Base-by-base conservation (phyloP, 2,329 filamentous ascomycete species). In the Dothiorella sarmentorum region DNA sequence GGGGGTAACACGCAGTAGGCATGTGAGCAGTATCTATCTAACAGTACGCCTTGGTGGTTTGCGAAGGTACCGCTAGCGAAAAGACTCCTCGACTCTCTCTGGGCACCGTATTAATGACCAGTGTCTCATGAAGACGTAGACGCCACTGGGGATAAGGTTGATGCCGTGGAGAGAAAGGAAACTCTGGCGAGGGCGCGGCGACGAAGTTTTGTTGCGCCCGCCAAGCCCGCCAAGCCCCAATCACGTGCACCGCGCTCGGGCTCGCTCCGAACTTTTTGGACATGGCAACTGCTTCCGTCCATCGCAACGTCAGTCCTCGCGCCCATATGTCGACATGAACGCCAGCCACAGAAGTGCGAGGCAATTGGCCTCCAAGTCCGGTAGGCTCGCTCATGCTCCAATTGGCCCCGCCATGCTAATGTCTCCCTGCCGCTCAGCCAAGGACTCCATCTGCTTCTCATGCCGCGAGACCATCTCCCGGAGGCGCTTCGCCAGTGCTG, bases 21-120 rank as follows among this genome's bases (percentile, higher is more conserved):
- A 82, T 96, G 90, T 96, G 75, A 82, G 88, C 90, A 91, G 86
- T 85, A 85, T 84, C 91, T 96, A 96, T 96, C 91, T 96, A 96
- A 93, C 91, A 82, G 88, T 86, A 87, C 84, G 82, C 89, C 87
- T 89, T 90, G 49, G 35, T 38, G 85, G 76, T 71, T 74, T 72
- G 77, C 77, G 84, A 89, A 91, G 90, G 89, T 87, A 87, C 89
- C 85, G 91, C 89, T 97, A 97, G 92, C 92, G 92, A 96, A 91
- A 91, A 90, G 88, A 88, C 88, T 90, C 88, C 86, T 78, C 73
- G 71, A 67, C 70, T 77, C 89, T 79, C 73, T 96, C 89, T 96
- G 74, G 90, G 90, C 92, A 94, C 85, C 79, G 76, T 76, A 22
- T 85, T 82, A 94, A 96, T 96, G 92, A 86, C 92, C 91, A 90